A percentile compares a stretch with the other conserved stretches of the same genome.
phyloP scores from a whole-genome alignment of 163 green algal species.

The Prototheca wickerhamii region DNA sequence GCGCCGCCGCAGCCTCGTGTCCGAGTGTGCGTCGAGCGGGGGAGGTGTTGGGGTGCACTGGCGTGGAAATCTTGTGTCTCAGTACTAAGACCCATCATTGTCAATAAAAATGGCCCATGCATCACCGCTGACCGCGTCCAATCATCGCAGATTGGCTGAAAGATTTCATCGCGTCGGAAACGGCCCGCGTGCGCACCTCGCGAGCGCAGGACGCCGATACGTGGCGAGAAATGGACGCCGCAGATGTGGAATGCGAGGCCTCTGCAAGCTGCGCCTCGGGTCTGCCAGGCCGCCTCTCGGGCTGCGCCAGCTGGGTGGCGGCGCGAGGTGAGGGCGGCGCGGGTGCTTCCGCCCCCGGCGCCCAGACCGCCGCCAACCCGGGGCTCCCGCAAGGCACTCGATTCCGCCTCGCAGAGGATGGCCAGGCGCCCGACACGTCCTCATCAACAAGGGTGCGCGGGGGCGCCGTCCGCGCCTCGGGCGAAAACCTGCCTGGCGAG shows the following conservation, averaged over 20 bases:
- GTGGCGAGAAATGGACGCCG: slow-evolving; percentile 20
- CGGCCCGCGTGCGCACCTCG: too few species aligned
- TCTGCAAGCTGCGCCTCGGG: background rate
- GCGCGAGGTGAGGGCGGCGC: slow-evolving; percentile 31
- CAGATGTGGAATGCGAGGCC: background rate
- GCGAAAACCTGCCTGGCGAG: slow-evolving; percentile 30
- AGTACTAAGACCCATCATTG: too few species aligned
- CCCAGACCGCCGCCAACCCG: background rate
- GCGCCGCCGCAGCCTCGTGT: slow-evolving; percentile 5
- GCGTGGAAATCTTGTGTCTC: background rate
- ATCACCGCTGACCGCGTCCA: too few species aligned
- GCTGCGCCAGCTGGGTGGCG: slow-evolving; percentile 28
- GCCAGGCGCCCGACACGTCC: background rate
- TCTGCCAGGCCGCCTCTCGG: slow-evolving; percentile 35
- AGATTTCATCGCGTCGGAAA: too few species aligned
- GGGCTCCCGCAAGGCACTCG: slow-evolving; percentile 4
- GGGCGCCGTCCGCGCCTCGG: slow-evolving; percentile 31
- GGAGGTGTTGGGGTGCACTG: background rate
- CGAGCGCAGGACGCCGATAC: too few species aligned
- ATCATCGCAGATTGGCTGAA: too few species aligned
- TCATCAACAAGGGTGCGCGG: slow-evolving; percentile 16
- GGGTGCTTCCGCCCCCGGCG: background rate
- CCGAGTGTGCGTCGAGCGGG: slow-evolving; percentile 3
- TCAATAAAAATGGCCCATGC: too few species aligned
- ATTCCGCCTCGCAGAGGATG: slow-evolving; percentile 14